phyloP scores from a whole-genome alignment of 352 stramenopile species.

The Globisporangium ultimum region DNA sequence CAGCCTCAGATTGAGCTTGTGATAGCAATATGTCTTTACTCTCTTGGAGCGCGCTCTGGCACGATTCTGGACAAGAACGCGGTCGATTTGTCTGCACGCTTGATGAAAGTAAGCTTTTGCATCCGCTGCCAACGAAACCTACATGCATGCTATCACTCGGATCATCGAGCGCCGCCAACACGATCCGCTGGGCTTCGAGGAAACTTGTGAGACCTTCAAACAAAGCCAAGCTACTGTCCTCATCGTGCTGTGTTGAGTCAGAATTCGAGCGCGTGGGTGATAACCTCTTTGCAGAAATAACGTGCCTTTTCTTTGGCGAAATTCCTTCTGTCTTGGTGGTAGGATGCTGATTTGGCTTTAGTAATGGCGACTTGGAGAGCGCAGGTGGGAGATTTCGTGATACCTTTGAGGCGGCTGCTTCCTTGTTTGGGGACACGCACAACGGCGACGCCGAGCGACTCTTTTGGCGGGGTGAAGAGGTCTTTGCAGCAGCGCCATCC shows the following conservation, averaged over 20 bases:
- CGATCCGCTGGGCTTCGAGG: conserved; percentile 28
- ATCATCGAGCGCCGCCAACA: conserved; percentile 14
- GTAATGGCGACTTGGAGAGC: not conserved
- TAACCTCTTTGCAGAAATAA: not conserved
- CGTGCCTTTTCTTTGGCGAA: conserved; percentile 9
- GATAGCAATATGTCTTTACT: not conserved
- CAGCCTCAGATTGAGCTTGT: not conserved
- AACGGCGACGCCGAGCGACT: conserved; percentile 8
- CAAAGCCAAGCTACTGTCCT: conserved; percentile 1
- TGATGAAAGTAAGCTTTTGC: not conserved
- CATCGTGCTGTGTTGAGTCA: not conserved
- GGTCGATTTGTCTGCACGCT: conserved; percentile 1
- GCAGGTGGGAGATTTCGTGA: not conserved
- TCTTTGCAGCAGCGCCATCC: not conserved
- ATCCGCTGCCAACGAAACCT: conserved; percentile 5
- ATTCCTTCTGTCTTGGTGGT: not conserved
- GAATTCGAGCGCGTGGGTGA: not conserved
- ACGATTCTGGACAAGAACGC: conserved; percentile 2
- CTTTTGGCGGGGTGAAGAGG: not conserved
- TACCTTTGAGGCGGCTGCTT: not conserved
- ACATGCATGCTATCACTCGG: conserved; percentile 5
- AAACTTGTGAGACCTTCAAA: conserved; percentile 46
- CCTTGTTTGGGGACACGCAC: conserved; percentile 1
- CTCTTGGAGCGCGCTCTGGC: not conserved
- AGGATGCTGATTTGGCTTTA: conserved; percentile 3